Conservation (phyloP, 225 moss, liverwort and hornwort species). For the Bryoerythrophyllum caledonicum region DNA sequence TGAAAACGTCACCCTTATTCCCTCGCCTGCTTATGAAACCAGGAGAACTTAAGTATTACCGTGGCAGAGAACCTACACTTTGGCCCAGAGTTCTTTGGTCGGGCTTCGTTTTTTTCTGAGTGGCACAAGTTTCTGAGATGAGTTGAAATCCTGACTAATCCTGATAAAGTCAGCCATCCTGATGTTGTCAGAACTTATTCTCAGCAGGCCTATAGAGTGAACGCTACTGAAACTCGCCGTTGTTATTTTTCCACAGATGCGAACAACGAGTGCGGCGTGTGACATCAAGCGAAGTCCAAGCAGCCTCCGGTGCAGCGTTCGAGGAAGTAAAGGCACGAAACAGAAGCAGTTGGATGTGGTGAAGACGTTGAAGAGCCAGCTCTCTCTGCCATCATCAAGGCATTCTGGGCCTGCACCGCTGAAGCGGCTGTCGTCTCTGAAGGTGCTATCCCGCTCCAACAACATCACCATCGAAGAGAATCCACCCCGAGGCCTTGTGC, state of each 20-base stretch:
- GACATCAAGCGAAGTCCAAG: slow-evolving; percentile 47
- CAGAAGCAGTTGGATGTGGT: slow-evolving; percentile 34
- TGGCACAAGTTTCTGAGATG: background rate
- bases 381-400: slow-evolving; percentile 33
- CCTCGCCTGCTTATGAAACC: background rate
- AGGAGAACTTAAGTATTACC: background rate
- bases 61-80: background rate
- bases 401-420: slow-evolving; percentile 27
- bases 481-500: slow-evolving; percentile 35
- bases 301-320: slow-evolving; percentile 43
- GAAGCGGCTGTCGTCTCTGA: slow-evolving; percentile 41
- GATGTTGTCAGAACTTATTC: background rate
- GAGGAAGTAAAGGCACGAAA: slow-evolving; percentile 29
- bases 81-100: background rate
- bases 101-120: background rate
- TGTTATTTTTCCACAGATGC: slow-evolving; percentile 18
- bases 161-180: background rate
- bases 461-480: slow-evolving; percentile 27
- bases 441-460: slow-evolving; percentile 36
- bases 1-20: background rate
- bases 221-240: background rate
- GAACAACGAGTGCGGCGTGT: slow-evolving; percentile 30
- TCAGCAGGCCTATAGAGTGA: background rate
- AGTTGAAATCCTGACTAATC: background rate
- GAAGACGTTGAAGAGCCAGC: slow-evolving; percentile 35